These are phyloP conservation scores for Podosphaera fusca DNA, from an alignment of 2,329 filamentous ascomycete species.

Conservation along the genomic window DNA sequence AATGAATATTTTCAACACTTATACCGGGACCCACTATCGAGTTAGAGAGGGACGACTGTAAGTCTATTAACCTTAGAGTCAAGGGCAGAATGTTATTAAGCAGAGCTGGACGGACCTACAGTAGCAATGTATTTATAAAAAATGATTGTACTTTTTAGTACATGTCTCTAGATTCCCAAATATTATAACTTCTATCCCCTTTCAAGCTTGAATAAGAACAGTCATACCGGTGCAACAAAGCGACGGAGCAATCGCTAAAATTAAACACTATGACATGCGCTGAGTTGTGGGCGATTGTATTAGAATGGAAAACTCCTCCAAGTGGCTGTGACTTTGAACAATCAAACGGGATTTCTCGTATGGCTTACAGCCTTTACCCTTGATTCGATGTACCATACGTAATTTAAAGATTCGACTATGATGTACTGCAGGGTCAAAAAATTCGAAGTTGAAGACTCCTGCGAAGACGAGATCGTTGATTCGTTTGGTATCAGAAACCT, in stretches of 20 bases:
- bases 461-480: not conserved
- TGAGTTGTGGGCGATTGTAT: not conserved
- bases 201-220: not conserved
- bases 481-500: not conserved
- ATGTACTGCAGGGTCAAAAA: not conserved
- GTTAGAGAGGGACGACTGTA: no score
- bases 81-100: no score
- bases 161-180: no score
- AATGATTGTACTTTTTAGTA: no score
- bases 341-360: not conserved
- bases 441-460: not conserved
- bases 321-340: not conserved
- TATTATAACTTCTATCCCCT: no score
- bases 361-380: not conserved
- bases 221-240: not conserved
- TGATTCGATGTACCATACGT: not conserved
- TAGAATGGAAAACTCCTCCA: not conserved
- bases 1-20: no score
- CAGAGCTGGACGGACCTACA: no score
- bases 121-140: no score
- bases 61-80: no score
- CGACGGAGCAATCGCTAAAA: not conserved
- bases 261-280: not conserved
- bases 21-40: no score
- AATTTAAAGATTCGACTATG: not conserved